A percentile compares a stretch with the other conserved stretches of the same genome.
Conservation (phyloP, 345 rosid species). For the Moricandia moricandioides region DNA sequence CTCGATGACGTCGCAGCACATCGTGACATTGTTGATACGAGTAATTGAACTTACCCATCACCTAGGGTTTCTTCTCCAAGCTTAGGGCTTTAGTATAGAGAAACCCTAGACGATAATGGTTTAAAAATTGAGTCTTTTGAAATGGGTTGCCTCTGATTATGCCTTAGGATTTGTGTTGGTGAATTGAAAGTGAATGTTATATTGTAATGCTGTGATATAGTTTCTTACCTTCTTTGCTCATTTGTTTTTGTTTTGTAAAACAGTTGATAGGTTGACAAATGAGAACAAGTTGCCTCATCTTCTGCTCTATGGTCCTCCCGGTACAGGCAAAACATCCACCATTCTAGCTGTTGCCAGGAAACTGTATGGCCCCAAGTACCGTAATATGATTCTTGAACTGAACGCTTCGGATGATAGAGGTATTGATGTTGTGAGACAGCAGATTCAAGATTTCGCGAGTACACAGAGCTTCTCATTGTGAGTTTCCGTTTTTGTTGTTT, state of each 20-base stretch:
- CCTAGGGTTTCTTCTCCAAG: constrained; percentile 25
- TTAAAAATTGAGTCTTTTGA: not conserved
- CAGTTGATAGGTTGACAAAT: constrained; percentile 91
- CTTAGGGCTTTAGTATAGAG: not conserved
- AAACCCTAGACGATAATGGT: not conserved
- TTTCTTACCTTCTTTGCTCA: not conserved
- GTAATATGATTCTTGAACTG: constrained; percentile 91
- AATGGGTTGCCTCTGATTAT: not conserved
- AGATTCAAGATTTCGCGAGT: constrained; percentile 96
- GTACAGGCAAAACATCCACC: constrained; percentile 98
- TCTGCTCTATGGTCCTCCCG: constrained; percentile 91
- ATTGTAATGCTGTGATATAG: too few relatives aligned
- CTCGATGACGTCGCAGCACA: constrained; percentile 96
- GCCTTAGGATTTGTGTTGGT: not conserved
- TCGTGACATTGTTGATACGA: constrained; percentile 96
- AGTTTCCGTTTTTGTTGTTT: not conserved
- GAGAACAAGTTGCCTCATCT: constrained; percentile 96
- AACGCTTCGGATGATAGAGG: constrained; percentile 98
- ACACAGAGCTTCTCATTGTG: constrained; percentile 93
- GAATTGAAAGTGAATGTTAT: not conserved
- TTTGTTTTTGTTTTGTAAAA: constrained; percentile 7
- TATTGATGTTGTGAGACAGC: constrained; percentile 88
- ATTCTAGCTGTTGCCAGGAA: constrained; percentile 95
- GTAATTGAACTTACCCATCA: constrained; percentile 38
- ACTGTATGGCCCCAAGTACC: constrained; percentile 83